phyloP scores from a whole-genome alignment of 129 eudicot species.

The carrot (Daucus carota) region DNA sequence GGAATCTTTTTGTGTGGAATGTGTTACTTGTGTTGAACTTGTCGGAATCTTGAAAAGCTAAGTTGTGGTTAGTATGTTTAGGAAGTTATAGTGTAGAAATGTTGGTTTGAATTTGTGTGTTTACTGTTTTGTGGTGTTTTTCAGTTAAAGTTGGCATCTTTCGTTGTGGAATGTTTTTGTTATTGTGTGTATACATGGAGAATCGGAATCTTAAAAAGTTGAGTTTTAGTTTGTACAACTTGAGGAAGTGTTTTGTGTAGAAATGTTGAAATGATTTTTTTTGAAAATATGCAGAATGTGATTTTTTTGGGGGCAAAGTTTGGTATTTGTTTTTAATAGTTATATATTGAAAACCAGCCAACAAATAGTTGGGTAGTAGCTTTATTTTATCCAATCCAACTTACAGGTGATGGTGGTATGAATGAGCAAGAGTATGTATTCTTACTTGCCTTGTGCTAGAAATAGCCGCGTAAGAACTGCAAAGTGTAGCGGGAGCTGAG shows the following conservation, averaged over 20 bases:
- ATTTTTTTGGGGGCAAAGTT: not conserved
- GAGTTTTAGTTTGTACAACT: not conserved
- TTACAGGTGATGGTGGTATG: no score
- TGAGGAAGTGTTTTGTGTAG: not conserved
- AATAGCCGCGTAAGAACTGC: no score
- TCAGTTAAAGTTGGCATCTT: not conserved
- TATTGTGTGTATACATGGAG: not conserved
- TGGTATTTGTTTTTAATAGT: not conserved
- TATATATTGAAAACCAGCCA: not conserved
- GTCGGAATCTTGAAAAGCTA: no score
- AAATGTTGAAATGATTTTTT: not conserved
- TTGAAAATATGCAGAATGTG: not conserved
- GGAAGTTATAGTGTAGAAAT: not conserved
- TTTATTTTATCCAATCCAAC: not conserved
- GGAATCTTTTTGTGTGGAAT: no score
- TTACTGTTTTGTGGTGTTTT: not conserved
- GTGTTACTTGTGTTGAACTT: no score
- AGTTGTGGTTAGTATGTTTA: no score
- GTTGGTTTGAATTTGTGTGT: not conserved
- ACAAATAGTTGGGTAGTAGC: not conserved
- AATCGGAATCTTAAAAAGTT: not conserved
- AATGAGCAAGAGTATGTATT: no score
- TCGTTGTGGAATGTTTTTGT: not conserved
- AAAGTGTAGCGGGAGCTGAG: no score
- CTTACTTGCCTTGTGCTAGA: no score